Conservation (phyloP, 129 eudicot genomes). For the Lonicera japonica region DNA sequence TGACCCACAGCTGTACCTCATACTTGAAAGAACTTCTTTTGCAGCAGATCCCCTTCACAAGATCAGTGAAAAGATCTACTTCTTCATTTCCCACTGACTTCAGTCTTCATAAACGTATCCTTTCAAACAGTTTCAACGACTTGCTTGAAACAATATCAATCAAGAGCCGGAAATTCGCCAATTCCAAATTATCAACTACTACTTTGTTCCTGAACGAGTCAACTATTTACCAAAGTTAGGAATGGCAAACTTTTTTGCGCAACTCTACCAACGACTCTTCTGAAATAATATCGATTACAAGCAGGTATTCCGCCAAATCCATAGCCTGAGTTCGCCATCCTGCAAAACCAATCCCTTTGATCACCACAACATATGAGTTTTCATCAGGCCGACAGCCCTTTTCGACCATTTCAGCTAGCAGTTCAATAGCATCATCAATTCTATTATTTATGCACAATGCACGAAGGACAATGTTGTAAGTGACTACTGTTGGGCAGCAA, state of each 20-base stretch:
- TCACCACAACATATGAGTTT: conserved; percentile 52
- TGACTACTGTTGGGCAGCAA: conserved; percentile 37
- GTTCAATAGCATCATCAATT: conserved; percentile 46
- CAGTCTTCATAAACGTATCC: no score
- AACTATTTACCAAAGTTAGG: conserved; percentile 4
- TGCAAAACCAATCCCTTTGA: conserved; percentile 72
- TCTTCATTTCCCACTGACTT: no score
- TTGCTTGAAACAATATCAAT: no score
- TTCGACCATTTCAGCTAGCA: conserved; percentile 64
- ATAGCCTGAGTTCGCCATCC: conserved; percentile 66
- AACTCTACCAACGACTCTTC: conserved; percentile 37
- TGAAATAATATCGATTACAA: conserved; percentile 34
- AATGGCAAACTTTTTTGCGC: conserved; percentile 43
- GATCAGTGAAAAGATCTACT: no score
- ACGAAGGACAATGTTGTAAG: conserved; percentile 63
- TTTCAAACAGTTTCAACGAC: no score
- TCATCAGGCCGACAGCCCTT: conserved; percentile 59
- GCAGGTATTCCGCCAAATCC: conserved; percentile 44
- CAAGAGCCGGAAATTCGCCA: no score
- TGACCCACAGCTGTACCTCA: no score
- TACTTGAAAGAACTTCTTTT: no score
- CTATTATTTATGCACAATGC: conserved; percentile 69
- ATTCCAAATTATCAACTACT: background rate
- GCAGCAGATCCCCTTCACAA: no score
- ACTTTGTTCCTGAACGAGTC: conserved; percentile 1